Conservation (phyloP, 805 yeast genomes). For the Metschnikowia borealis region DNA sequence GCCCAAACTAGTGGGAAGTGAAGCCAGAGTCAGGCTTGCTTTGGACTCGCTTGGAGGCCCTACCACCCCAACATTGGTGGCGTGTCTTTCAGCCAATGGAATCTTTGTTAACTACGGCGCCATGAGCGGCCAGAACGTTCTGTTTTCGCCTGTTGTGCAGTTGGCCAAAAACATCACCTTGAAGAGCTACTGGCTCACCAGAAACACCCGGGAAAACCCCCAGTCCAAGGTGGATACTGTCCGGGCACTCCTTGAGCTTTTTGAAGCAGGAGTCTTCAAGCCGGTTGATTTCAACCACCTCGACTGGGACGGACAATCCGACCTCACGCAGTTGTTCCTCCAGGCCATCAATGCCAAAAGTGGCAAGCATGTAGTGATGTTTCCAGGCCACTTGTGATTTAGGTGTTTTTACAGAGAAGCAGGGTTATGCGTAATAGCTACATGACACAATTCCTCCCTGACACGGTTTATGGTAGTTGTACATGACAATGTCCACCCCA, state of each 20-base stretch:
- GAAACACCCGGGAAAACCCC: constrained; percentile 41
- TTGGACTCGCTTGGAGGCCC: constrained; percentile 31
- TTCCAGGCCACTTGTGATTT: constrained; percentile 4
- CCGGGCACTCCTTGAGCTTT: constrained; percentile 51
- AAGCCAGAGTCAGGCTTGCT: constrained; percentile 27
- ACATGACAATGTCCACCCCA: too few relatives aligned
- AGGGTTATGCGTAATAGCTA: too few relatives aligned
- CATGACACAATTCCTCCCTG: too few relatives aligned
- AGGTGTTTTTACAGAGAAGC: too few relatives aligned
- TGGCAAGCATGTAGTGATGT: constrained; percentile 13
- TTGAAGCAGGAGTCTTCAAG: constrained; percentile 51
- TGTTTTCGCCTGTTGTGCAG: constrained; percentile 22
- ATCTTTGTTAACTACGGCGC: constrained; percentile 28
- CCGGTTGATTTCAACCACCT: constrained; percentile 45
- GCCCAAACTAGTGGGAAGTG: constrained; percentile 16
- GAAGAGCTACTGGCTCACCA: constrained; percentile 31
- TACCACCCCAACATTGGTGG: constrained; percentile 19
- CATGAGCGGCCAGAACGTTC: constrained; percentile 15
- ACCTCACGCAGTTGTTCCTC: constrained; percentile 11
- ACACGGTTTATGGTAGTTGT: too few relatives aligned
- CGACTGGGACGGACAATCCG: constrained; percentile 20
- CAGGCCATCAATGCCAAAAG: constrained; percentile 8
- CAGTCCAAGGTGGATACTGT: constrained; percentile 55
- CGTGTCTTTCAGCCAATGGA: constrained; percentile 25
- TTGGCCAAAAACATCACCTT: constrained; percentile 30